Conservation (phyloP, 768 basidiomycete species). For the Termitomyces sp. region DNA sequence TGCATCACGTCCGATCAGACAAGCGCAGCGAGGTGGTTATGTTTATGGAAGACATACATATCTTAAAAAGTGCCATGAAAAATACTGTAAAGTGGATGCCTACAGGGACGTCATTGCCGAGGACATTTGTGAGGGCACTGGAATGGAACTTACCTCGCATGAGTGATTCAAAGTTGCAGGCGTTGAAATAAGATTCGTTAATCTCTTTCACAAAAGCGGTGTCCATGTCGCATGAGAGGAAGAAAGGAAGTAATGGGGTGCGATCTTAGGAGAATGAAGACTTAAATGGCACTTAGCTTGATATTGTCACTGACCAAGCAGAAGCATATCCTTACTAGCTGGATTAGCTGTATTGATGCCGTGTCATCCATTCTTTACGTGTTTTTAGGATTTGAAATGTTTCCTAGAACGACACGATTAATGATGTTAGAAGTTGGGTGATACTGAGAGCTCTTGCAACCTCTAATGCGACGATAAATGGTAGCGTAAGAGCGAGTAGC, state of each 20-base stretch:
- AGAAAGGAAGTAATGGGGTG: not conserved
- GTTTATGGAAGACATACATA: slow-evolving; percentile 6
- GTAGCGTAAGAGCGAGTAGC: not conserved
- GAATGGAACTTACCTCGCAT: slow-evolving; percentile 9
- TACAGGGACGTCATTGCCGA: not conserved
- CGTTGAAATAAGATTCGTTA: slow-evolving; percentile 14
- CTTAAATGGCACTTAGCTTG: not conserved
- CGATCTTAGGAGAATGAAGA: not conserved
- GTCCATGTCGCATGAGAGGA: not conserved
- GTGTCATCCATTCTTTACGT: not conserved
- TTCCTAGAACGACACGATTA: not conserved
- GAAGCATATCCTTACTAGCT: not conserved
- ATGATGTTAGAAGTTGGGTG: not conserved
- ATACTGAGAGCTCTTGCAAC: not conserved
- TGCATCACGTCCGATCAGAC: not conserved
- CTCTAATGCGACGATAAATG: not conserved
- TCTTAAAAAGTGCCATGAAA: slow-evolving; percentile 10
- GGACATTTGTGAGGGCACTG: not conserved
- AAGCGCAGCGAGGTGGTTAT: not conserved
- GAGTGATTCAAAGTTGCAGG: slow-evolving; percentile 14
- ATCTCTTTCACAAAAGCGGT: slow-evolving; percentile 7
- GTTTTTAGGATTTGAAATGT: not conserved
- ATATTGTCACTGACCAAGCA: not conserved
- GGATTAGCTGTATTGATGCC: not conserved
- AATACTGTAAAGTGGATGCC: slow-evolving; percentile 13